These are phyloP conservation scores for Fragilariopsis cylindrus DNA, from an alignment of 108 stramenopile species.

Conservation along the genomic window DNA sequence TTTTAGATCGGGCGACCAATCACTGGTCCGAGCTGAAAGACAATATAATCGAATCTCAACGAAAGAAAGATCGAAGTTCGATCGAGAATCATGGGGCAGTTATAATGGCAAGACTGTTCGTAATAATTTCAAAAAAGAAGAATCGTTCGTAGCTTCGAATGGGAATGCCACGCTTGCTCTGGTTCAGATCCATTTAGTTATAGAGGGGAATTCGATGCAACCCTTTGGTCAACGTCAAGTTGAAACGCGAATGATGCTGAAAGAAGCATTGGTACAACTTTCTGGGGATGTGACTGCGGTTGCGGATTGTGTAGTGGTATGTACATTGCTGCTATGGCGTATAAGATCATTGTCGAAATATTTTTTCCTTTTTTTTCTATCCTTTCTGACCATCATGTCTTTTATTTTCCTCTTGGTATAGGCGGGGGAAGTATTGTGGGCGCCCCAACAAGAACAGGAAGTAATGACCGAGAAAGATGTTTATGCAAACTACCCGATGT, in stretches of 20 bases:
- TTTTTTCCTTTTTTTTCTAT: no score
- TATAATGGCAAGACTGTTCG: constrained; percentile 2
- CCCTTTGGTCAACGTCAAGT: constrained; percentile 5
- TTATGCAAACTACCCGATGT: constrained; percentile 24
- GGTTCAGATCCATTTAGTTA: constrained; percentile 14
- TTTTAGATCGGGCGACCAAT: constrained; percentile 25
- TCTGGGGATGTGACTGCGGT: constrained; percentile 1
- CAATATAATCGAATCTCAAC: constrained; percentile 50
- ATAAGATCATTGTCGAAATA: no score
- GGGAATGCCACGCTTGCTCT: constrained; percentile 7
- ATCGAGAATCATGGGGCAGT: constrained; percentile 44
- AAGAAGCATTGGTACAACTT: constrained; percentile 6
- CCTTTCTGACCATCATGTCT: no score
- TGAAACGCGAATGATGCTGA: background rate
- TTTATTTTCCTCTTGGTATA: no score
- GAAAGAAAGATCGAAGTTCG: constrained; percentile 61
- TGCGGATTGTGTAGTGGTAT: constrained; percentile 4
- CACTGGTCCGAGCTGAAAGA: constrained; percentile 38
- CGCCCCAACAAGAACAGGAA: constrained; percentile 36
- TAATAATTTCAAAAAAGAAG: background rate
- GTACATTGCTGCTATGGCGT: no score
- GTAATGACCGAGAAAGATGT: constrained; percentile 28
- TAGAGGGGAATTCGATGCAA: constrained; percentile 14
- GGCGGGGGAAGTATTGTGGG: constrained; percentile 61
- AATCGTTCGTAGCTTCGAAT: background rate